phyloP scores from a whole-genome alignment of 2,329 filamentous ascomycete species.

The Colletotrichum liaoningense region DNA sequence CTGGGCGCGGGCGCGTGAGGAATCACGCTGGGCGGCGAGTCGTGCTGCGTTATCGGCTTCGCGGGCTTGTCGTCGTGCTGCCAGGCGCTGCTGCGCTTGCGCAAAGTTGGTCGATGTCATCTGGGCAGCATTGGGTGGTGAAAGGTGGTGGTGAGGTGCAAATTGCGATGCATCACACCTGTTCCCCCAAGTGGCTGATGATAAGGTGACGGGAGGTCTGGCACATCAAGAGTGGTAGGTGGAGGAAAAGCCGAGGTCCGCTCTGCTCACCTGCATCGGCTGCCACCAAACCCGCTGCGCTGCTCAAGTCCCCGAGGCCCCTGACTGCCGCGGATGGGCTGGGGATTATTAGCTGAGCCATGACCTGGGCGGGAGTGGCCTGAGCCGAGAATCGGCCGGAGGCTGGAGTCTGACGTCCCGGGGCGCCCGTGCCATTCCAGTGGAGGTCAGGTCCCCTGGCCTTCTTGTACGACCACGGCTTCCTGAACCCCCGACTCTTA shows the following conservation, averaged over 20 bases:
- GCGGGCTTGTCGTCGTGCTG: constrained; percentile 81
- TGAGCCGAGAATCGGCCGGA: constrained; percentile 25
- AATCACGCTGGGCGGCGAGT: constrained; percentile 61
- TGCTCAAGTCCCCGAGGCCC: background rate
- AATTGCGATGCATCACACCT: constrained; percentile 25
- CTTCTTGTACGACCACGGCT: background rate
- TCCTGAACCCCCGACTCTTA: background rate
- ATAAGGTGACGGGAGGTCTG: background rate
- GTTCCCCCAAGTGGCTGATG: background rate
- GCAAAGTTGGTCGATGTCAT: constrained; percentile 78
- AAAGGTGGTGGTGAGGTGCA: constrained; percentile 21
- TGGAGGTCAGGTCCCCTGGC: background rate
- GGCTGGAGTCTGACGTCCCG: constrained; percentile 29
- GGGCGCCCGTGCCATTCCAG: constrained; percentile 8
- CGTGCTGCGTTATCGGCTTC: constrained; percentile 73
- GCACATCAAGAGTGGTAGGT: background rate
- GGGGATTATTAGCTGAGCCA: background rate
- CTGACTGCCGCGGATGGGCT: constrained; percentile 6
- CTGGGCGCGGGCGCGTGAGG: constrained; percentile 64
- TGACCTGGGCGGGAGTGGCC: background rate
- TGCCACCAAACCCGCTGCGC: background rate
- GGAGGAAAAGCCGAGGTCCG: constrained; percentile 28
- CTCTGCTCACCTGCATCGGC: background rate
- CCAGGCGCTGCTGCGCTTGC: constrained; percentile 88
- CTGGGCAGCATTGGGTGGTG: constrained; percentile 43